Base-by-base conservation (phyloP, 345 rosid species). In the Lepidium sativum region DNA sequence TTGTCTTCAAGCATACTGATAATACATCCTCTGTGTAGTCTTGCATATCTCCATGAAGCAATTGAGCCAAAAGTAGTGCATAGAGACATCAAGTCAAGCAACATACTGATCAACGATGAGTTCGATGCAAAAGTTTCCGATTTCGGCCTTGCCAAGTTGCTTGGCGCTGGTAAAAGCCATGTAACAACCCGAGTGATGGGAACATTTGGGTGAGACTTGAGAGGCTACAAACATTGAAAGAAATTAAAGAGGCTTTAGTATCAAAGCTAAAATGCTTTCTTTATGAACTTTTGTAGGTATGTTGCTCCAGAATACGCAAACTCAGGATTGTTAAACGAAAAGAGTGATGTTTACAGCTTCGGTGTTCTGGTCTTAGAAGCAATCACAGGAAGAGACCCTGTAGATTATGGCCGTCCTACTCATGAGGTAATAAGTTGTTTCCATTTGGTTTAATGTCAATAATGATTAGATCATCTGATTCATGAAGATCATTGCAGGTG, bases 151-250 rank as follows among this genome's bases (percentile, higher is more conserved):
- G 99, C 99, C 29, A 94, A 94, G 85, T 77, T 94, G 75, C 86
- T 94, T 42, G 99, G 99, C 42, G 85, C 95, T 45, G 99, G 92
- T 52, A 94, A 81, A 78, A 94, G 92, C 75, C 91, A 90, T 77
- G 95, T 94, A 41, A 87, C 97, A 8, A 94, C 99, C 49, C 87
- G 99, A 60, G 97, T 94, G n/a, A 94, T 94, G 97, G 99, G 99
- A 67, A 94, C 99, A 67, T 94, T 90, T 53, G 99, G 99, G 99
- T 85, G 49, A 25, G 29, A 25, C 29, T 23, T 23, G 4, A 72
- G 82, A 57, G 1, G 2, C 27, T 16, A 9, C 25, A 25, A 42
- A 32, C 50, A 31, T 4, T 38, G 4, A 42, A 18, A 60, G 4
- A 12, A 60, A 23, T 18, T 12, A 52, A 53, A 9, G 17, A 54